Percentiles rank a stretch among this genome's conserved stretches.
phyloP scores from a whole-genome alignment of 1,284 basidiomycete genomes.

The Retiboletus flavoniger region DNA sequence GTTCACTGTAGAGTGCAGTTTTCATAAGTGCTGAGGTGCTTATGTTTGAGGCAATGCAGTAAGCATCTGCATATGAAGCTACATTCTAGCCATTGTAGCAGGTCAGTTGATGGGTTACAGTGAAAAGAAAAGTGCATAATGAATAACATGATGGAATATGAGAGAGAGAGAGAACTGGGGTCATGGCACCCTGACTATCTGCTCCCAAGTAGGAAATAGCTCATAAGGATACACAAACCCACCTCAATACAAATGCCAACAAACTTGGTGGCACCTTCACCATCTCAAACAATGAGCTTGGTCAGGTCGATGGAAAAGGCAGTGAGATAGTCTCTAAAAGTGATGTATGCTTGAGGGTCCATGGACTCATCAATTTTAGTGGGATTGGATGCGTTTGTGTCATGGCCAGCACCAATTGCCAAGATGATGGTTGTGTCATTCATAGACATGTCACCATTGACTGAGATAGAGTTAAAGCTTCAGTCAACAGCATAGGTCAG shows the following conservation, averaged over 20 bases:
- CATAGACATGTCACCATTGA: conserved; percentile 98
- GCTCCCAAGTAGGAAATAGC: conserved; percentile 2
- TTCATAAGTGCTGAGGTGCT: conserved; percentile 97
- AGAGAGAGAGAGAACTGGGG: neutral
- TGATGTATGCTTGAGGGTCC: conserved; percentile 61
- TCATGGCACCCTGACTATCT: neutral
- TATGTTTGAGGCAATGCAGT: conserved; percentile 86
- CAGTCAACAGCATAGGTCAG: conserved; percentile 89
- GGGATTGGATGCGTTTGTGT: conserved; percentile 27
- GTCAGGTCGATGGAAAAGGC: conserved; percentile 87
- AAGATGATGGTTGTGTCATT: conserved; percentile 93
- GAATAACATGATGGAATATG: neutral
- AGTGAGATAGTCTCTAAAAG: conserved; percentile 83
- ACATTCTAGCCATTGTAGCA: conserved; percentile 59
- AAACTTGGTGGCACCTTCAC: conserved; percentile 98
- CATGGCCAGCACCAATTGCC: conserved; percentile 85
- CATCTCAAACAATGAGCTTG: conserved; percentile 92
- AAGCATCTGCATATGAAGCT: conserved; percentile 80
- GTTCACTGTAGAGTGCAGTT: conserved; percentile 93
- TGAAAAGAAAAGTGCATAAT: neutral
- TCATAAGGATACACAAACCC: conserved; percentile 14
- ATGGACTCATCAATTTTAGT: conserved; percentile 69
- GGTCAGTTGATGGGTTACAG: conserved; percentile 1
- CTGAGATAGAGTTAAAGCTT: conserved; percentile 95
- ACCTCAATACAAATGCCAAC: conserved; percentile 89